These are phyloP conservation scores for Pythium insidiosum DNA, from an alignment of 352 stramenopile species.

Conservation along the genomic window DNA sequence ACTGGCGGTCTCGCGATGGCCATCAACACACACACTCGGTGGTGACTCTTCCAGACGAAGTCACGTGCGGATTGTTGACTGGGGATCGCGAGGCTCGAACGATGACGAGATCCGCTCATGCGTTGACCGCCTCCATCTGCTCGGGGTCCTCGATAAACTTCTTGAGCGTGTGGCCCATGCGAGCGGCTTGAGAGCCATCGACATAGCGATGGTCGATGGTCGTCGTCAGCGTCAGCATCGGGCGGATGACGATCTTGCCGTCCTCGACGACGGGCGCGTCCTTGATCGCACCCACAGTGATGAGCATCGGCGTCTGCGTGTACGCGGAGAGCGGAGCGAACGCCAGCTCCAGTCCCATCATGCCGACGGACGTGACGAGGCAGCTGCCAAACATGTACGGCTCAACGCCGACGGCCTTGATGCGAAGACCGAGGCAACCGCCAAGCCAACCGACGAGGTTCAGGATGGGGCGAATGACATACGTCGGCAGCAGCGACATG, in stretches of 20 bases:
- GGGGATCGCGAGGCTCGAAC: too few relatives aligned
- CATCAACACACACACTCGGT: too few relatives aligned
- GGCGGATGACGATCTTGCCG: constrained; percentile 43
- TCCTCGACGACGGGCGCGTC: constrained; percentile 57
- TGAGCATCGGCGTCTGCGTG: constrained; percentile 52
- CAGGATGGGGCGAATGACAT: constrained; percentile 35
- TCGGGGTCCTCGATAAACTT: constrained; percentile 42
- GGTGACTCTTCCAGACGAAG: too few relatives aligned
- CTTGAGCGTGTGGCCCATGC: constrained; percentile 48
- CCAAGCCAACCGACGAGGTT: constrained; percentile 63
- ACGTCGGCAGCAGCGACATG: constrained; percentile 46
- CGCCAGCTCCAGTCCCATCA: constrained; percentile 62
- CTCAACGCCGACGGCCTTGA: constrained; percentile 45
- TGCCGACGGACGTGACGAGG: constrained; percentile 66
- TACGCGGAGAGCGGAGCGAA: constrained; percentile 61
- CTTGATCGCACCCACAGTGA: constrained; percentile 58
- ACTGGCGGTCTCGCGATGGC: too few relatives aligned
- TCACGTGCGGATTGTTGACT: too few relatives aligned
- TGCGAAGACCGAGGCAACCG: constrained; percentile 40
- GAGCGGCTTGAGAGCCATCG: constrained; percentile 47
- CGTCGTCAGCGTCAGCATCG: constrained; percentile 57
- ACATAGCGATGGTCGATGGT: constrained; percentile 70
- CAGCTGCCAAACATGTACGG: constrained; percentile 66
- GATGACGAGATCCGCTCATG: constrained; percentile 2
- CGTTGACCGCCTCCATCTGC: constrained; percentile 31